phyloP scores from a whole-genome alignment of 257 asterid species.

The Forsythia suspensa region DNA sequence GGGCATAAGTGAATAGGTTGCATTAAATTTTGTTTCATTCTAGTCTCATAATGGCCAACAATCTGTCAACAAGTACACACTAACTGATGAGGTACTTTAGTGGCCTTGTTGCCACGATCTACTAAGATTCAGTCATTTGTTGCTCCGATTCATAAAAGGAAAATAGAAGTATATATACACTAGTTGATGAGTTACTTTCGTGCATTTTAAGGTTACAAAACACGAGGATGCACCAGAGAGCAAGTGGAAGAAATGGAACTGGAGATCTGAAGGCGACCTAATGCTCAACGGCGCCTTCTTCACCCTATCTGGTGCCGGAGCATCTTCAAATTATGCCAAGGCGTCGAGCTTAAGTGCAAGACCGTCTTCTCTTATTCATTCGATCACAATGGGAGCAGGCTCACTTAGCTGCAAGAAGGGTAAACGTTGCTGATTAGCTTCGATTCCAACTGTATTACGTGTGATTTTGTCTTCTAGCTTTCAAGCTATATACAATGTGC shows the following conservation, averaged over 20 bases:
- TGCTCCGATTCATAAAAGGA: neutral
- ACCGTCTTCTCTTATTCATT: constrained; percentile 63
- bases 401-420: constrained; percentile 68
- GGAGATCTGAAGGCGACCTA: constrained; percentile 85
- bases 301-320: constrained; percentile 68
- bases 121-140: neutral
- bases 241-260: constrained; percentile 79
- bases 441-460: neutral
- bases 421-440: constrained; percentile 40
- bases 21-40: neutral
- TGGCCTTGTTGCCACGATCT: neutral
- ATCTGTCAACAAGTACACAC: neutral
- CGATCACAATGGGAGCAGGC: constrained; percentile 65
- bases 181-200: neutral
- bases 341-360: constrained; percentile 92
- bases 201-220: constrained; percentile 56
- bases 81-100: neutral
- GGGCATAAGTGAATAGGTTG: neutral
- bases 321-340: constrained; percentile 82
- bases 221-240: constrained; percentile 67
- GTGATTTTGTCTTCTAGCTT: constrained; percentile 1
- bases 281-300: constrained; percentile 90
- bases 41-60: neutral
- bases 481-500: constrained; percentile 14
- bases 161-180: neutral